Base-by-base conservation (phyloP, 2,329 filamentous ascomycete species). In the Lasiodiplodia citricola region DNA sequence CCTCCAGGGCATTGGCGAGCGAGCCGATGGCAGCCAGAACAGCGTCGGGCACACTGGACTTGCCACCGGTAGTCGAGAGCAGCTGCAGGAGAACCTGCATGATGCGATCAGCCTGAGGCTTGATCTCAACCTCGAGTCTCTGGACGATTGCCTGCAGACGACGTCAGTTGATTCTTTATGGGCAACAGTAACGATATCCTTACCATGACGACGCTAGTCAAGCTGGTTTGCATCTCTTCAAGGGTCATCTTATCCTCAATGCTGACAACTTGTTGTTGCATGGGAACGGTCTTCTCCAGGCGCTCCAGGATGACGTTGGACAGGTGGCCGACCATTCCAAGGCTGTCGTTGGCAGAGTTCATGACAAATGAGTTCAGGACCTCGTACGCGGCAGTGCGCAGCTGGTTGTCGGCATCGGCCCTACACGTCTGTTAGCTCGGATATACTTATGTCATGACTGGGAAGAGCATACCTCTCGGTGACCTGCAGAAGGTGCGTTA, bases 181-280 rank as follows among this genome's bases (percentile, higher is more conserved):
- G 44, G 54, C 50, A 51, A 72, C 67, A 72, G 68, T 38, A 50
- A 14, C 4, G 37, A 47, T 21, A 62, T 75, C 35, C 80, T 72
- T 76, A 83, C 80, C 82, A 97, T 90, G 62, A 98, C 86, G 51
- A 98, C 96, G 66, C 93, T 96, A 80, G 91, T 91, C 76, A 99
- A 86, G 80, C 94, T 97, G 64, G 94, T 97, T 84, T 98, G 96
- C 88, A 99, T 97, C 82, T 99, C 96, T 79, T 98, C 94, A 4
- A 99, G 87, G 5, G 92, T 96, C 73, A 98, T 93, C 81, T 91
- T 95, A 82, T 99, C 96, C 81, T 99, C 96, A 35, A 97, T 92
- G 77, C 94, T 97, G 74, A 98, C 94, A 69, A 98, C 93, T 83
- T 99, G 96, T 74, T 88, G 87, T 80, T 97, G 94, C 82, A 99